Evolutionary conservation across 1,139 yeast species (phyloP), one percentile per base, ranked within the genome.

Genomic region (Pichia sp.): DNA sequence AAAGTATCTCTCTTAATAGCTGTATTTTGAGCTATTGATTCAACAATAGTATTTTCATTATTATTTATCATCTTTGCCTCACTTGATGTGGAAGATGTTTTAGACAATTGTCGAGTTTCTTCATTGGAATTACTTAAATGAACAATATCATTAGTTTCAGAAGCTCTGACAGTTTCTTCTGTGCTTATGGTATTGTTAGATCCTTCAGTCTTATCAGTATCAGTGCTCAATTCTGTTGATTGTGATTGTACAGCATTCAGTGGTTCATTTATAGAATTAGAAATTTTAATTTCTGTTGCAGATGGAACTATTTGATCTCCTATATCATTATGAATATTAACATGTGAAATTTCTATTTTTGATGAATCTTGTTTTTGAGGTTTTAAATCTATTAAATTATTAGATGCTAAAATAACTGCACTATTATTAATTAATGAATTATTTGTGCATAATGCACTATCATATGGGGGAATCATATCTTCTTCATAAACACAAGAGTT

Each of bases 391-490:
- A 37, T 26, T 8, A 42, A 38, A 20, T 27, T 27, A 20, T 30
- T 6, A 11, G 35, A 32, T 5, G 35, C 47, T 32, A 45, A 11
- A 4, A 34, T 4, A 11, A 33, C 40, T 7, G 32, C 10, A 4
- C 29, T 26, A 27, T 38, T 24, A 26, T 40, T 40, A 20, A 45
- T 31, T 22, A 45, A 24, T 4, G 47, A 40, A 22, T 45, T 40
- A 24, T 40, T 41, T 7, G 24, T 41, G n/a, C 44, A 40, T 33
- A 32, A 28, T 8, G 37, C 24, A 35, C 38, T 29, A 16, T 44
- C 29, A 30, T 31, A 40, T 5, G 47, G 45, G 12, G 47, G 47
- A 10, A 45, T 37, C 20, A 45, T 34, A 29, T 45, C 47, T 31
- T 43, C 47, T 34, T 41, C 47, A 5, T 45, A 22, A 6, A 42